Percentiles rank a stretch among this genome's conserved stretches.
phyloP scores from a whole-genome alignment of 495 filamentous ascomycete species.

The Cercophora sp. region DNA sequence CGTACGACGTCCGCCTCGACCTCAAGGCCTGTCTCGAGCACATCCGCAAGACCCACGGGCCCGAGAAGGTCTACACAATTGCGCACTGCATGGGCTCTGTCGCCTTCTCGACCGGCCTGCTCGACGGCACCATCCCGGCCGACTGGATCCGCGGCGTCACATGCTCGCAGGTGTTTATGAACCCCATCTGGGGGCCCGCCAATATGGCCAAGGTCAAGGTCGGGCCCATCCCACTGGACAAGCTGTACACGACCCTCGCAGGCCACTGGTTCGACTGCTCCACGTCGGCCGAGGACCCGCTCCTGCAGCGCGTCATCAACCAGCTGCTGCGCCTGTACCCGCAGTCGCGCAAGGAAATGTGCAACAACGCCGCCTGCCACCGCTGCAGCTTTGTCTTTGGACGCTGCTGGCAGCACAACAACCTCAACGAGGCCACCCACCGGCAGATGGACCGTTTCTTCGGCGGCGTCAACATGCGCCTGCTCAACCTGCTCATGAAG shows the following conservation, averaged over 20 bases:
- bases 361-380: constrained; percentile 59
- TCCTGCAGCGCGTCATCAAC: constrained; percentile 51
- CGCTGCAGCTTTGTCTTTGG: constrained; percentile 58
- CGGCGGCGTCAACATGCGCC: constrained; percentile 57
- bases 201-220: constrained; percentile 57
- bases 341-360: constrained; percentile 52
- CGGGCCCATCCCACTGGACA: constrained; percentile 43
- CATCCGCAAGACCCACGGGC: constrained; percentile 38
- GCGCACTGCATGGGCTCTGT: constrained; percentile 66
- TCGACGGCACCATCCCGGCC: constrained; percentile 59
- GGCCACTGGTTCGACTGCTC: constrained; percentile 54
- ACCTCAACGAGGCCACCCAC: constrained; percentile 62
- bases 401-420: constrained; percentile 60
- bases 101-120: constrained; percentile 53
- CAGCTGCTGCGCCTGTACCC: constrained; percentile 59
- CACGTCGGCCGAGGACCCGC: constrained; percentile 42
- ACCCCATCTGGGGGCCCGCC: constrained; percentile 54
- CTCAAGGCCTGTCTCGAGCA: constrained; percentile 53
- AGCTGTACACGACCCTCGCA: constrained; percentile 40
- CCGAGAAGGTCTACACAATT: constrained; percentile 54
- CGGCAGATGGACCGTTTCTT: constrained; percentile 59
- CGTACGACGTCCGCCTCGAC: constrained; percentile 61
- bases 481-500: constrained; percentile 54
- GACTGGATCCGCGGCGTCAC: constrained; percentile 60
- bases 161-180: constrained; percentile 61